Percentiles rank a stretch among this genome's conserved stretches.
Conservation (phyloP, 768 basidiomycete genomes). For the Termitomyces eurrhizus region DNA sequence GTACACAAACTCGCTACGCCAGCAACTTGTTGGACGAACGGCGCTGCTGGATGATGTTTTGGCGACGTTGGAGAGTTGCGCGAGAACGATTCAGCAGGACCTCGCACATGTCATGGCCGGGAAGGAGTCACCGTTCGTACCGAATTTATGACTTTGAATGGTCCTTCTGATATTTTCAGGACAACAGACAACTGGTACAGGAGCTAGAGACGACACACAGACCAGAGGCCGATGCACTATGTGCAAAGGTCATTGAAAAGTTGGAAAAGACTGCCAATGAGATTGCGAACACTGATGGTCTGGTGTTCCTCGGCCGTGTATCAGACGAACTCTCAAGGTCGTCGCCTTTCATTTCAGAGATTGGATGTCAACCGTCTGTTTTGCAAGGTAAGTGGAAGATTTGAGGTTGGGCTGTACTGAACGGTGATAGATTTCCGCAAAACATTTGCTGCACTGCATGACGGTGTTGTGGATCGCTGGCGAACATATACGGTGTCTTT, state of each 20-base stretch:
- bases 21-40: conserved; percentile 64
- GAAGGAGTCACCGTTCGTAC: conserved; percentile 40
- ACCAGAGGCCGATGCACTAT: conserved; percentile 47
- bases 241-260: conserved; percentile 35
- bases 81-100: conserved; percentile 56
- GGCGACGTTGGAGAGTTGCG: conserved; percentile 54
- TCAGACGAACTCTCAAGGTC: conserved; percentile 44
- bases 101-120: conserved; percentile 41
- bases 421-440: conserved; percentile 44
- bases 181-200: conserved; percentile 34
- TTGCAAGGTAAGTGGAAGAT: conserved; percentile 17
- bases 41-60: conserved; percentile 54
- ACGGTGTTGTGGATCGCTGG: conserved; percentile 52
- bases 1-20: conserved; percentile 57
- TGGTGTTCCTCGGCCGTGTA: conserved; percentile 48
- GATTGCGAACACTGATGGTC: conserved; percentile 25
- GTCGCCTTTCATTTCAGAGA: conserved; percentile 37
- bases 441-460: conserved; percentile 36
- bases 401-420: not conserved
- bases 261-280: conserved; percentile 34
- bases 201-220: conserved; percentile 43
- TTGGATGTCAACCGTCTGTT: conserved; percentile 38
- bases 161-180: conserved; percentile 6
- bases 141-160: not conserved
- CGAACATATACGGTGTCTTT: conserved; percentile 35